These are phyloP conservation scores for Hysterangium stoloniferum DNA, from an alignment of 768 basidiomycete species.

Conservation along the genomic window DNA sequence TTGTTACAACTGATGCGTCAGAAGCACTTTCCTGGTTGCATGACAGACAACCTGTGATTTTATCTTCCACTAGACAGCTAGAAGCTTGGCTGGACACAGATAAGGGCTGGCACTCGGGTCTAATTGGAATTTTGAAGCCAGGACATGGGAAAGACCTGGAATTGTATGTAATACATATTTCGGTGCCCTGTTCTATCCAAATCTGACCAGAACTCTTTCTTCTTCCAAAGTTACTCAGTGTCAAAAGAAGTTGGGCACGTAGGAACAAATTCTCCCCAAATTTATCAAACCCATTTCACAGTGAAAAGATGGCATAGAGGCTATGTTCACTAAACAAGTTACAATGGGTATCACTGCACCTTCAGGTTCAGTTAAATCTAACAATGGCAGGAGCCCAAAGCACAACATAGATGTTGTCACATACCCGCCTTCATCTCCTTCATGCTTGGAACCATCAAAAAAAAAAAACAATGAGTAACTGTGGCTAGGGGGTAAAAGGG, in stretches of 20 bases:
- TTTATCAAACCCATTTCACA: conserved; percentile 75
- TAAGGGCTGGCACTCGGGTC: conserved; percentile 54
- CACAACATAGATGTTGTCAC: neutral
- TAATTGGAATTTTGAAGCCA: conserved; percentile 54
- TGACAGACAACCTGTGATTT: conserved; percentile 80
- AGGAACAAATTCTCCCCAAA: conserved; percentile 68
- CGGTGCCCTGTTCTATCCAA: neutral
- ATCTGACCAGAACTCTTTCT: neutral
- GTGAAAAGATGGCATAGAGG: conserved; percentile 80
- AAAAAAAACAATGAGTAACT: no score
- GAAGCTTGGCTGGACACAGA: conserved; percentile 75
- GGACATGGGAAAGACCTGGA: conserved; percentile 48
- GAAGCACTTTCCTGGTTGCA: conserved; percentile 80
- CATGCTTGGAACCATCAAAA: no score
- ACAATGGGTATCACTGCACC: no score
- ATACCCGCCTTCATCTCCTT: conserved; percentile 1
- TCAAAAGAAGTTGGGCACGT: conserved; percentile 89
- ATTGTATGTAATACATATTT: no score
- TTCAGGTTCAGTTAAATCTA: neutral
- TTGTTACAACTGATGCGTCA: conserved; percentile 77
- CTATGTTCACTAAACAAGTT: conserved; percentile 67
- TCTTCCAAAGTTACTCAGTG: conserved; percentile 71
- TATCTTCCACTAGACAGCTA: conserved; percentile 53
- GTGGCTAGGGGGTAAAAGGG: no score
- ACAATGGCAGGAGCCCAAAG: neutral